Conservation (phyloP, 352 stramenopile genomes). For the Elongisporangium anandrum region DNA sequence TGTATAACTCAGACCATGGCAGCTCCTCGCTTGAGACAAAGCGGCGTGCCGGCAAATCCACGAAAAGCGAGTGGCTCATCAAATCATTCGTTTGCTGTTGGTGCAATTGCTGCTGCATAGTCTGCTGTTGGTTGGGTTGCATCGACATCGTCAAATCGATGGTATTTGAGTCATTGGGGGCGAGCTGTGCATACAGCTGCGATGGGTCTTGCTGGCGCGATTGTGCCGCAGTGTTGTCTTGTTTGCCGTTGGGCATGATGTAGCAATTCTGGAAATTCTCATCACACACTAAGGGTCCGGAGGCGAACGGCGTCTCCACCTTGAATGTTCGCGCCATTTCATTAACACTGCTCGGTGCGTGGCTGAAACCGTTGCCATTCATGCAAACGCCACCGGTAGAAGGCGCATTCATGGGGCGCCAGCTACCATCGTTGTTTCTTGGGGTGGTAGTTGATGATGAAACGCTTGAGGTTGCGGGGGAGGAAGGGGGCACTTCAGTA, state of each 20-base stretch:
- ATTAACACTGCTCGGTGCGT: not conserved
- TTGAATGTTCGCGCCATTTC: slow-evolving; percentile 15
- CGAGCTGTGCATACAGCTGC: not conserved
- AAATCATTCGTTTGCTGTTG: slow-evolving; percentile 35
- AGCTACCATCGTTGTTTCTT: slow-evolving; percentile 5
- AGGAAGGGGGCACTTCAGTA: slow-evolving; percentile 22
- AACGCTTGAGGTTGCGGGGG: slow-evolving; percentile 18
- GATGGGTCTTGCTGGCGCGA: not conserved
- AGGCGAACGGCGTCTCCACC: slow-evolving; percentile 27
- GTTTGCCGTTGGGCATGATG: not conserved
- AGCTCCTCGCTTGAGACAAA: slow-evolving; percentile 72
- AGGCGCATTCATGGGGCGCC: not conserved
- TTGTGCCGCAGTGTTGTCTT: not conserved
- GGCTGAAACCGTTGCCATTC: not conserved
- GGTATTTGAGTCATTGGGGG: not conserved
- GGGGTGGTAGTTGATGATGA: slow-evolving; percentile 13
- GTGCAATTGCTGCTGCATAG: slow-evolving; percentile 18
- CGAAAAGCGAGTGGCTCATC: slow-evolving; percentile 63
- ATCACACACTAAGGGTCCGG: not conserved
- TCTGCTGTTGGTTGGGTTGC: slow-evolving; percentile 17
- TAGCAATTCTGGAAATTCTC: not conserved
- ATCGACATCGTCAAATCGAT: slow-evolving; percentile 3
- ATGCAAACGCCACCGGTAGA: no score
- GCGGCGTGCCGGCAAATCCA: slow-evolving; percentile 45
- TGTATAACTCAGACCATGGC: slow-evolving; percentile 80